Evolutionary conservation across 805 yeast species (phyloP).

Genomic region (Suhomyces canberraensis): DNA sequence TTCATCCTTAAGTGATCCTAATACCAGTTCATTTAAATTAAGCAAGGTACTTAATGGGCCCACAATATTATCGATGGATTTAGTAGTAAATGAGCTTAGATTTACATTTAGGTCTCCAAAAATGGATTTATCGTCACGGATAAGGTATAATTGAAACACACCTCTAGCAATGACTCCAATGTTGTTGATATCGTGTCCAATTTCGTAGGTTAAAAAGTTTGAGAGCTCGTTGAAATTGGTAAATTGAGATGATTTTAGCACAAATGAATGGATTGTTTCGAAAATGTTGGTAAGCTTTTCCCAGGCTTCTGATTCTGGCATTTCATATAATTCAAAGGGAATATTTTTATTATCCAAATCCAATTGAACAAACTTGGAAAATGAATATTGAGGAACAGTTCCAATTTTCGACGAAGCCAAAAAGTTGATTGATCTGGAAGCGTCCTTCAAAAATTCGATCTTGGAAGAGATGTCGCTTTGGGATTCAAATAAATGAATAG

Average conservation of each 20-base stretch:
- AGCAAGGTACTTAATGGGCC: slow-evolving; percentile 35
- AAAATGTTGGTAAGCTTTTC: slow-evolving; percentile 18
- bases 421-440: slow-evolving; percentile 8
- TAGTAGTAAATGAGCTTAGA: slow-evolving; percentile 22
- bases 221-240: slow-evolving; percentile 22
- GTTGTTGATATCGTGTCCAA: slow-evolving; percentile 20
- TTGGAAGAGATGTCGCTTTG: slow-evolving; percentile 1
- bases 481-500: slow-evolving; percentile 8
- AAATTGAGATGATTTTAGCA: slow-evolving; percentile 16
- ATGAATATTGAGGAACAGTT: slow-evolving; percentile 16
- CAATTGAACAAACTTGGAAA: slow-evolving; percentile 36
- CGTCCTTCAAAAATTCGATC: slow-evolving; percentile 16
- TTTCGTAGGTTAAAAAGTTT: slow-evolving; percentile 25
- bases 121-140: slow-evolving; percentile 60
- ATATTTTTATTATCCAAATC: slow-evolving; percentile 36
- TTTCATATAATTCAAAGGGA: slow-evolving; percentile 30
- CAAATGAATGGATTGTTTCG: slow-evolving; percentile 15
- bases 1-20: slow-evolving; percentile 6
- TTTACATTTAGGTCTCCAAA: slow-evolving; percentile 44
- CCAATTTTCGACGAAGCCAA: background rate
- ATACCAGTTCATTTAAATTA: slow-evolving; percentile 14
- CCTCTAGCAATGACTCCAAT: slow-evolving; percentile 58
- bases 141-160: slow-evolving; percentile 55
- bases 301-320: slow-evolving; percentile 20
- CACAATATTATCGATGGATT: slow-evolving; percentile 43